Conservation (phyloP, 805 yeast genomes). For the Starmerella scarabaei region DNA sequence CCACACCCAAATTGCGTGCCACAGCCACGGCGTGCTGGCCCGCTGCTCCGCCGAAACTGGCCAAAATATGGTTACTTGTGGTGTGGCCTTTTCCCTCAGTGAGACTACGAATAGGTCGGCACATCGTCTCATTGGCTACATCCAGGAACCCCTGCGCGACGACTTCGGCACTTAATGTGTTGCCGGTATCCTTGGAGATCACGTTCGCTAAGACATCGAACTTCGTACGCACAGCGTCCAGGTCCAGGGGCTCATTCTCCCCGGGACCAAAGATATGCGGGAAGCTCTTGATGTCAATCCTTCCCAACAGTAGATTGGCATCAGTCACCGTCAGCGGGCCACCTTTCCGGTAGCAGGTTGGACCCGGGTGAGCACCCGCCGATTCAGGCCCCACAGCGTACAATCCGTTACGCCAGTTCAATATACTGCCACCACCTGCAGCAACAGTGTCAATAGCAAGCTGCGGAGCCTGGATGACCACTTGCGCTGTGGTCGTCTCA, state of each 20-base stretch:
- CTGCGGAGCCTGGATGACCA: constrained; percentile 74
- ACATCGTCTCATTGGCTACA: constrained; percentile 81
- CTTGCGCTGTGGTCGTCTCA: constrained; percentile 74
- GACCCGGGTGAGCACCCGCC: constrained; percentile 83
- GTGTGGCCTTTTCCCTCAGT: constrained; percentile 76
- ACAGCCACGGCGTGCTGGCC: constrained; percentile 80
- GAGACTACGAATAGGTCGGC: constrained; percentile 73
- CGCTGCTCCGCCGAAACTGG: constrained; percentile 88
- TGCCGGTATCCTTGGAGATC: constrained; percentile 43
- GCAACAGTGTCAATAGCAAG: constrained; percentile 71
- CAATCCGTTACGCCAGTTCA: constrained; percentile 55
- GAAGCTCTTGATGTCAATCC: constrained; percentile 59
- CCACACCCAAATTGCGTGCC: constrained; percentile 57
- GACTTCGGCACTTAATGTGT: constrained; percentile 42
- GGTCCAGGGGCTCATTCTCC: constrained; percentile 58
- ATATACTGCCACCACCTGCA: constrained; percentile 70
- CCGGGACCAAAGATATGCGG: constrained; percentile 76
- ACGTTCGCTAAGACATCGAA: constrained; percentile 42
- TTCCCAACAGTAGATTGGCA: constrained; percentile 62
- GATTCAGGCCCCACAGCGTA: constrained; percentile 79
- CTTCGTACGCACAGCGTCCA: constrained; percentile 36
- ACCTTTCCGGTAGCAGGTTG: constrained; percentile 72
- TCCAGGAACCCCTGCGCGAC: constrained; percentile 70
- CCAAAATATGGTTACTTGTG: constrained; percentile 52
- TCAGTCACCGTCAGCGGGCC: constrained; percentile 80